phyloP scores from a whole-genome alignment of 345 rosid genomes.

The Laguncularia racemosa region DNA sequence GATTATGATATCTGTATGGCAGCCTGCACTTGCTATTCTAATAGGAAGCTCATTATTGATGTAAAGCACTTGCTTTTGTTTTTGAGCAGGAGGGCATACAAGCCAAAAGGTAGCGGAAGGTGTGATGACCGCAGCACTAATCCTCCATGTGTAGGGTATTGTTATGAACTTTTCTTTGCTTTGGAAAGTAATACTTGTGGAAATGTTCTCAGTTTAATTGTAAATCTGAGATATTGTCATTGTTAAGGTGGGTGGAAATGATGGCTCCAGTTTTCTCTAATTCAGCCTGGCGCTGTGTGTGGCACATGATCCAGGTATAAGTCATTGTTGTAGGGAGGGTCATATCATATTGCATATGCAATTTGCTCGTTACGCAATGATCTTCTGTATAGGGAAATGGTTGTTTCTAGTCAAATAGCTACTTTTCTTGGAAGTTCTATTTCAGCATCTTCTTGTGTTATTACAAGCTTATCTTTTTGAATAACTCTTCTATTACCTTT shows the following conservation, averaged over 20 bases:
- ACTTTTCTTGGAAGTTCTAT: not conserved
- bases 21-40: too few species aligned
- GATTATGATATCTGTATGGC: too few species aligned
- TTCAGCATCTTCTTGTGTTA: not conserved
- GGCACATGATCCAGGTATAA: slow-evolving; percentile 94
- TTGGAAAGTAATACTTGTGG: not conserved
- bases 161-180: not conserved
- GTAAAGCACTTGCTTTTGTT: too few species aligned
- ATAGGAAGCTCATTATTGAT: too few species aligned
- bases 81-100: slow-evolving; percentile 59
- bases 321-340: not conserved
- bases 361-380: not conserved
- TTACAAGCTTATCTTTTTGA: not conserved
- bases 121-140: slow-evolving; percentile 63
- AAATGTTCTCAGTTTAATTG: not conserved
- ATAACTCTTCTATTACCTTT: too few species aligned
- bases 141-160: slow-evolving; percentile 90
- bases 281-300: slow-evolving; percentile 84
- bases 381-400: not conserved
- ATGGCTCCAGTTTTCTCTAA: slow-evolving; percentile 97
- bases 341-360: not conserved
- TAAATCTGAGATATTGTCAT: not conserved
- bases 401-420: not conserved
- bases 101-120: slow-evolving; percentile 64
- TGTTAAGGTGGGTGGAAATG: slow-evolving; percentile 91